phyloP scores from a whole-genome alignment of 31 red algal species.

The Odonthalia washingtoniensis region DNA sequence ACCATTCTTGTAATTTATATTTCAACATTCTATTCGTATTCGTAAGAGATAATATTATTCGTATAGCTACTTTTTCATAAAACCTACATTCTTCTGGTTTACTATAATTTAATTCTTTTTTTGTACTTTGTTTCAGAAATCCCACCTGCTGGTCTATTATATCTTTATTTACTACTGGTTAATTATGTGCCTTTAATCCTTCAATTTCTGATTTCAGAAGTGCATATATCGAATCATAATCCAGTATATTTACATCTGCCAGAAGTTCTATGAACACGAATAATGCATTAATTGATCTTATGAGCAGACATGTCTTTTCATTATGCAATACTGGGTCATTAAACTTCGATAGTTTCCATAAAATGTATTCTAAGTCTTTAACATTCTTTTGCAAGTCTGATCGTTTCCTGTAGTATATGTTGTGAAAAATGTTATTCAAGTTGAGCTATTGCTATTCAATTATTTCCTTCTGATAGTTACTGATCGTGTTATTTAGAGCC shows the following conservation, averaged over 20 bases:
- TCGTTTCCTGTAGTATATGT: conserved; percentile 17
- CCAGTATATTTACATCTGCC: neutral
- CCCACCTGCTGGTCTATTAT: too few species aligned
- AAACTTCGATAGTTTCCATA: neutral
- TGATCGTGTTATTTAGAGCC: neutral
- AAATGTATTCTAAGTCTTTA: neutral
- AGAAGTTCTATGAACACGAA: neutral
- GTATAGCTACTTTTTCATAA: too few species aligned
- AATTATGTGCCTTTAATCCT: neutral
- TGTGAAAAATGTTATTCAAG: neutral
- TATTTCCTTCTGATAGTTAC: conserved; percentile 2
- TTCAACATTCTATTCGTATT: too few species aligned
- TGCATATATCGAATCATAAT: neutral
- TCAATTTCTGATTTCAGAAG: neutral
- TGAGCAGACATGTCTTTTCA: neutral
- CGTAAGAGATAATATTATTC: too few species aligned
- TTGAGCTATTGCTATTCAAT: conserved; percentile 36
- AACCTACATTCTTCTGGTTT: too few species aligned
- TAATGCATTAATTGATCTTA: neutral
- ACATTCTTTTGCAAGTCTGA: conserved; percentile 11
- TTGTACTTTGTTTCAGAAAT: too few species aligned
- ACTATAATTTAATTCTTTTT: too few species aligned
- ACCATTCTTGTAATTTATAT: too few species aligned
- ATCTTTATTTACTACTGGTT: too few species aligned
- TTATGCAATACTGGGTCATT: neutral